Evolutionary conservation across 352 stramenopile species (phyloP), one percentile per base, ranked within the genome.

Genomic region (Saprolegnia parasitica): DNA sequence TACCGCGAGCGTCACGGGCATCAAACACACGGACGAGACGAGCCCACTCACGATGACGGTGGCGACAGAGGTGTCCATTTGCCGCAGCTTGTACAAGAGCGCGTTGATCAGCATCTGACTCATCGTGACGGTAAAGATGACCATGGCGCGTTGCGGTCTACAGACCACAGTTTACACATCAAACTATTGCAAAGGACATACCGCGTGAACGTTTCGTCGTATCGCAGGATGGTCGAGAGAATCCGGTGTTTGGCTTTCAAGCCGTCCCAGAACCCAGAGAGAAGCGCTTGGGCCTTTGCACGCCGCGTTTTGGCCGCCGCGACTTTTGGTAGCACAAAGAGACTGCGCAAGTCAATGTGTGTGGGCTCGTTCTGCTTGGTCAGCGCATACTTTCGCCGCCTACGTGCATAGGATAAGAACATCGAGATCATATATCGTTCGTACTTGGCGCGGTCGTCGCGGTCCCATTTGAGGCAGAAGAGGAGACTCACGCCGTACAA

Each of bases 71-170:
- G 89, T 86, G 4, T 74, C 56, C 6, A 79, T 76, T 50, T 80
- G 75, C 5, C 75, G 74, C 23, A 89, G 74, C 16, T 79, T 71
- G 37, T 88, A 89, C 15, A 91, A 71, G 70, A 87, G 49, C 4
- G 83, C 80, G 49, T 89, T 88, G 10, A 75, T 84, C 58, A 91
- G 87, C 81, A 91, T 89, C 45, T 89, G 80, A 63, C 76, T 89
- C 70, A 86, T 86, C 24, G 88, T 76, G 4, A 86, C 72, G 0
- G 83, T 88, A 56, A 91, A 91, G 20, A 91, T 77, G 40, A 91
- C 74, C 13, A 82, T 91, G 16, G 88, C 63, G 0, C 81, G 75
- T 66, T 91, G 83, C 0, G 78, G 72, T 35, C 57, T 65, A 65
- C 40, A 50, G 18, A 18, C 4, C 18, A 45, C 29, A 4, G 16